A percentile compares a stretch with the other conserved stretches of the same genome.
phyloP scores from a whole-genome alignment of 257 asterid genomes.

The Solanum chilense region DNA sequence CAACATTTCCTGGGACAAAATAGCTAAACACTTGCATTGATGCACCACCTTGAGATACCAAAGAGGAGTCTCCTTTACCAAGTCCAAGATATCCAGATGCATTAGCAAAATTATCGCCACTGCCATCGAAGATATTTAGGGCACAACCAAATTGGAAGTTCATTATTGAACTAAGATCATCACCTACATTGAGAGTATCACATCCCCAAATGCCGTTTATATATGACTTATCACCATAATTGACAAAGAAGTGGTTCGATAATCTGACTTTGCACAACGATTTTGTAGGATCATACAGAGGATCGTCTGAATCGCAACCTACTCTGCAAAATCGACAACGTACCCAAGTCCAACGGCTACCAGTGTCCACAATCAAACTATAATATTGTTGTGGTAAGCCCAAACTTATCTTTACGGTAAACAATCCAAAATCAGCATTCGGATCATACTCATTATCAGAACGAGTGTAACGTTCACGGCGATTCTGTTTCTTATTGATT shows the following conservation, averaged over 20 bases:
- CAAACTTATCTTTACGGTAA: neutral
- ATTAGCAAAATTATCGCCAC: neutral
- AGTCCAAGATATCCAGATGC: constrained; percentile 2
- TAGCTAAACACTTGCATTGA: neutral
- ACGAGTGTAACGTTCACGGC: neutral
- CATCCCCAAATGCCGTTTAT: neutral
- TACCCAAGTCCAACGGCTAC: neutral
- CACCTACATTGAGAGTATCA: neutral
- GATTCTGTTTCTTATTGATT: neutral
- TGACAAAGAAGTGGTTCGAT: no score
- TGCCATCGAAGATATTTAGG: rapidly evolving
- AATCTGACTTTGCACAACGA: neutral
- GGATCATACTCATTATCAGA: neutral
- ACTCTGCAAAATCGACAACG: neutral
- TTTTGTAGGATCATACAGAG: neutral
- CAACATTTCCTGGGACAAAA: neutral
- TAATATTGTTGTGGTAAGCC: neutral
- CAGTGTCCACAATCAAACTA: neutral
- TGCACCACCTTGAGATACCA: neutral
- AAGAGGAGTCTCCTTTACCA: neutral
- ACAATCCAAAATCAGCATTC: neutral
- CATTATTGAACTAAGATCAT: neutral
- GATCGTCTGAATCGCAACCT: neutral
- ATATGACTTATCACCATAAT: neutral
- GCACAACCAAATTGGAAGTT: neutral